Evolutionary conservation across 2,329 filamentous ascomycete species (phyloP).

Genomic region (Aureobasidium melanogenum): DNA sequence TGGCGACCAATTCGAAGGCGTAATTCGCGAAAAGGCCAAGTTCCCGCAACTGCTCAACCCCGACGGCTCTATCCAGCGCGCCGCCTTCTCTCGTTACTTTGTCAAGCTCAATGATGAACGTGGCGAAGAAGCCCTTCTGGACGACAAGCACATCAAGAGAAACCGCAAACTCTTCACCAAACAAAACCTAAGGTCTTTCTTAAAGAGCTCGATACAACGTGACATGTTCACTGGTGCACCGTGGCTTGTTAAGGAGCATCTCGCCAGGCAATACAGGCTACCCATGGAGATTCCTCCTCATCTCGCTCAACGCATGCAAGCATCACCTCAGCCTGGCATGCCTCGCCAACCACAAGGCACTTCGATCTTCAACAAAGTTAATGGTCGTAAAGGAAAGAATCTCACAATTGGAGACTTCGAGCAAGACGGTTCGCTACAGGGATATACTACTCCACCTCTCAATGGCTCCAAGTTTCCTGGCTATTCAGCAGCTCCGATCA

Average conservation of each 20-base stretch:
- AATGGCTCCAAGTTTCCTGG: slow-evolving; percentile 8
- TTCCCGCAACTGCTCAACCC: slow-evolving; percentile 52
- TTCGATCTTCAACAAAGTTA: slow-evolving; percentile 12
- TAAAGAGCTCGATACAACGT: slow-evolving; percentile 86
- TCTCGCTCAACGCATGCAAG: slow-evolving; percentile 69
- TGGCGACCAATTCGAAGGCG: slow-evolving; percentile 61
- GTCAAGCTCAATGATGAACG: slow-evolving; percentile 60
- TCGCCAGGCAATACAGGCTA: slow-evolving; percentile 77
- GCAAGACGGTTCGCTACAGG: not conserved
- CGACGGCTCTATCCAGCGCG: slow-evolving; percentile 59
- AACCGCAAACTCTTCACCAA: slow-evolving; percentile 93
- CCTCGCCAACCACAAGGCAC: slow-evolving; percentile 13
- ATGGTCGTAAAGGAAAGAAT: slow-evolving; percentile 13
- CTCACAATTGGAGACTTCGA: slow-evolving; percentile 11
- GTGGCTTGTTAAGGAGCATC: slow-evolving; percentile 83
- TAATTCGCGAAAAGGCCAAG: slow-evolving; percentile 76
- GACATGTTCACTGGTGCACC: slow-evolving; percentile 95
- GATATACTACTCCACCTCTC: not conserved
- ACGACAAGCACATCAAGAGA: slow-evolving; percentile 72
- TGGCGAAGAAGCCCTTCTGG: slow-evolving; percentile 66
- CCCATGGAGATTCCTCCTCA: slow-evolving; percentile 78
- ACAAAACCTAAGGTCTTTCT: slow-evolving; percentile 82
- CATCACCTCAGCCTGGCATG: slow-evolving; percentile 43
- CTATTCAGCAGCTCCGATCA: not conserved
- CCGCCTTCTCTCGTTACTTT: slow-evolving; percentile 69